These are phyloP conservation scores for Collybia nuda DNA, from an alignment of 768 basidiomycete genomes.

Conservation along the genomic window DNA sequence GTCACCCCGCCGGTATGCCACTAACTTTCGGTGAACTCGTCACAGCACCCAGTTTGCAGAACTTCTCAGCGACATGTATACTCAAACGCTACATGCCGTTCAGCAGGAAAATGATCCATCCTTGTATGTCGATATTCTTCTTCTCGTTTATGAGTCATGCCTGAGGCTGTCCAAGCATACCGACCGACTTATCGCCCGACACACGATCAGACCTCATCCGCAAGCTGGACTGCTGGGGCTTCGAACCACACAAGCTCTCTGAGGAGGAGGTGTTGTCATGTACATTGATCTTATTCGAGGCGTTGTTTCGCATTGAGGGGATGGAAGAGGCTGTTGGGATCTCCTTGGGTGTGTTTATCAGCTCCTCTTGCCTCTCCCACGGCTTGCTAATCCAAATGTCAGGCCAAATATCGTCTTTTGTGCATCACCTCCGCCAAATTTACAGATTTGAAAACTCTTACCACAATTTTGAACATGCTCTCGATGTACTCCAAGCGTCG, in stretches of 20 bases:
- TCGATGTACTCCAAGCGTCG: conserved; percentile 93
- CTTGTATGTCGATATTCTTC: conserved; percentile 33
- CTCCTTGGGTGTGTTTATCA: conserved; percentile 50
- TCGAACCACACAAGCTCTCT: conserved; percentile 82
- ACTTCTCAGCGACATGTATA: conserved; percentile 81
- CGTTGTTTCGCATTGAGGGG: conserved; percentile 76
- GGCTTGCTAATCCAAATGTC: conserved; percentile 12
- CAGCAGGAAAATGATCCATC: conserved; percentile 45
- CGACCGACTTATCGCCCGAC: conserved; percentile 43
- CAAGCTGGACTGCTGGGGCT: conserved; percentile 79
- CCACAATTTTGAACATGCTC: conserved; percentile 96
- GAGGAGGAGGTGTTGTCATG: conserved; percentile 83
- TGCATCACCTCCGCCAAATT: conserved; percentile 86
- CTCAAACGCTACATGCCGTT: conserved; percentile 73
- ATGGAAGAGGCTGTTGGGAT: conserved; percentile 59
- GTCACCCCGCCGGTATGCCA: conserved; percentile 18
- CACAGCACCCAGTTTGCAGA: conserved; percentile 71
- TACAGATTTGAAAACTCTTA: conserved; percentile 93
- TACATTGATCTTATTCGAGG: conserved; percentile 85
- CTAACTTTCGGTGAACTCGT: conserved; percentile 6
- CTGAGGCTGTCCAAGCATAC: conserved; percentile 31
- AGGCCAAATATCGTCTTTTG: conserved; percentile 77
- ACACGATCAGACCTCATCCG: conserved; percentile 65
- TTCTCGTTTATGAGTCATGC: not conserved
- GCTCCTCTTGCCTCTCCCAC: conserved; percentile 11